Evolutionary conservation across 2,329 filamentous ascomycete genomes (phyloP).

Genomic region (Paraphoma sp.): DNA sequence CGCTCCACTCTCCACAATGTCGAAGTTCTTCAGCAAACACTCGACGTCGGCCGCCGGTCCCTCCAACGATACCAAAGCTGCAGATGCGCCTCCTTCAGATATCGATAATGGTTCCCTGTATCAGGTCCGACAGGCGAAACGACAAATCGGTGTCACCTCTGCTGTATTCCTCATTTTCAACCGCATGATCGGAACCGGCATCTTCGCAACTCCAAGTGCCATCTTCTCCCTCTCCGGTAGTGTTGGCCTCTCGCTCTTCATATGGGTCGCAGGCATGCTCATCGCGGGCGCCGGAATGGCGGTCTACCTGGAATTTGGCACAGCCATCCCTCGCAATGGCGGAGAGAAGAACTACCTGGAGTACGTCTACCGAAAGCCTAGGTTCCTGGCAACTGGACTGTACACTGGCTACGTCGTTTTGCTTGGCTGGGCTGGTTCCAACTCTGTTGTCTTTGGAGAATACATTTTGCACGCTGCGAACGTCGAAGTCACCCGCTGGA

Average conservation of each 20-base stretch:
- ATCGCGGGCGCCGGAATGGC: constrained; percentile 68
- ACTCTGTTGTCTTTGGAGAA: constrained; percentile 73
- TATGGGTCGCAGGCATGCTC: constrained; percentile 68
- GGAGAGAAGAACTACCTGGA: constrained; percentile 74
- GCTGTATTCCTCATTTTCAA: constrained; percentile 60
- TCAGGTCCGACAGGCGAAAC: constrained; percentile 33
- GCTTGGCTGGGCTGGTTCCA: constrained; percentile 68
- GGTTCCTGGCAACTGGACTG: constrained; percentile 66
- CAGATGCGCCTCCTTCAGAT: constrained; percentile 15
- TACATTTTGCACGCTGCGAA: constrained; percentile 72
- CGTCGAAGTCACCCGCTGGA: constrained; percentile 69
- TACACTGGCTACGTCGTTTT: constrained; percentile 68
- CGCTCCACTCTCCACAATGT: constrained; percentile 13
- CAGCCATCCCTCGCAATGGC: constrained; percentile 68
- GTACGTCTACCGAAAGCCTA: constrained; percentile 66
- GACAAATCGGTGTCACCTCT: constrained; percentile 36
- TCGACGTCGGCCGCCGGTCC: constrained; percentile 10
- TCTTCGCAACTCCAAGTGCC: constrained; percentile 68
- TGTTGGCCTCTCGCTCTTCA: constrained; percentile 67
- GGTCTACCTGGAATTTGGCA: constrained; percentile 72
- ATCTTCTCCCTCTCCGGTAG: constrained; percentile 66
- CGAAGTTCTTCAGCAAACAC: constrained; percentile 21
- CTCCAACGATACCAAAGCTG: constrained; percentile 11
- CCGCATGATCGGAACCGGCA: constrained; percentile 71
- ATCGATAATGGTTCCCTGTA: constrained; percentile 32